Conservation (phyloP, 2,329 filamentous ascomycete species). For the Plectosphaerella sp. region DNA sequence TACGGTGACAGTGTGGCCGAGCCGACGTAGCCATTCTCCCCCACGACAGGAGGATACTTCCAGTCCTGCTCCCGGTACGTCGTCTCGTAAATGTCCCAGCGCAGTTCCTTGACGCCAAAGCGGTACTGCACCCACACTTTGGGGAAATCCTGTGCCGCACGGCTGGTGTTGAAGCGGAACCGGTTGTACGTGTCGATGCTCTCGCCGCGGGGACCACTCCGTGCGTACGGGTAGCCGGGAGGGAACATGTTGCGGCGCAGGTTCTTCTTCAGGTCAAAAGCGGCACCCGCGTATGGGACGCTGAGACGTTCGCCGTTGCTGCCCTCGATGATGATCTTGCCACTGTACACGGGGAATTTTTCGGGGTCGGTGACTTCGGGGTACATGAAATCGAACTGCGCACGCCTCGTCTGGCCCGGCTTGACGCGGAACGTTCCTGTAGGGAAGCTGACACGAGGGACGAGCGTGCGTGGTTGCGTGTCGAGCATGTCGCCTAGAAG, state of each 20-base stretch:
- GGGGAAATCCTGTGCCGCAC: conserved; percentile 13
- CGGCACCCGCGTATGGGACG: conserved; percentile 21
- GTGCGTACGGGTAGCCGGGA: conserved; percentile 1
- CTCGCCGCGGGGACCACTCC: conserved; percentile 4
- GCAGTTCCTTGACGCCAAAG: conserved; percentile 11
- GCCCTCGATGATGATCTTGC: conserved; percentile 23
- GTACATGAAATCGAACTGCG: conserved; percentile 18
- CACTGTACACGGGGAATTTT: conserved; percentile 27
- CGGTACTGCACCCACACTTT: conserved; percentile 8
- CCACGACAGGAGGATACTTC: conserved; percentile 20
- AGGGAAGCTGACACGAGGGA: background rate
- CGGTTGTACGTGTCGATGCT: conserved; percentile 5
- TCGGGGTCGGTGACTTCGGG: conserved; percentile 18
- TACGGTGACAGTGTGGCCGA: conserved; percentile 16
- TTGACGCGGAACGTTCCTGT: conserved; percentile 2
- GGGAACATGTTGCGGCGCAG: conserved; percentile 7
- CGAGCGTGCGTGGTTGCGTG: conserved; percentile 1
- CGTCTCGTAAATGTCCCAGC: conserved; percentile 19
- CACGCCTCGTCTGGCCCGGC: conserved; percentile 7
- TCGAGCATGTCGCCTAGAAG: conserved; percentile 6
- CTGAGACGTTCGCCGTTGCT: conserved; percentile 24
- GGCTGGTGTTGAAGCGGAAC: conserved; percentile 9
- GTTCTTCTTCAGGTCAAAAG: conserved; percentile 7
- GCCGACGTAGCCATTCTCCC: conserved; percentile 22
- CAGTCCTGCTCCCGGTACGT: conserved; percentile 18